Base-by-base conservation (phyloP, 306 rosid species). In the Rosa multiflora region DNA sequence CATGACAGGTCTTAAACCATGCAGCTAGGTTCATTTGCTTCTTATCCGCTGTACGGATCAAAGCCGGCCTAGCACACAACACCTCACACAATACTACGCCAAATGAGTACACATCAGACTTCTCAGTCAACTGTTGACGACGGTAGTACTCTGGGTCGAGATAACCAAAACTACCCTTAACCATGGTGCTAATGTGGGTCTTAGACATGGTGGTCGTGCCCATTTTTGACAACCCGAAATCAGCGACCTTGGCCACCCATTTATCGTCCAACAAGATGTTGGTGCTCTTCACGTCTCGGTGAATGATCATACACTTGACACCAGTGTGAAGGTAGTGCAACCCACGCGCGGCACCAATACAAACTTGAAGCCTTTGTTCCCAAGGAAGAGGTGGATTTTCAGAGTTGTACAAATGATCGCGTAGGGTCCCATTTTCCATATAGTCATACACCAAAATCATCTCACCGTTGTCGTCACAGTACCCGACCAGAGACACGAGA, bases 1-100 rank as follows among this genome's bases (percentile, higher is more conserved):
- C 82, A 46, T 67, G 46, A 76, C 85, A 80, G 6, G 8, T 43
- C 79, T 63, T 59, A 17, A 53, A 77, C 92, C 91, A 91, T 2
- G 53, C 44, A 0, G 79, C 89, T 0, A 91, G 11, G 37, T 9
- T 79, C 70, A 59, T 82, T 40, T 87, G 88, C 59, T 39, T 51
- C 73, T 80, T 77, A 4, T 82, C 88, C 0, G 67, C 51, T 0
- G 61, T 42, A 26, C 47, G 59, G 12, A 10, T 18, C 59, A 78
- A 4, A 26, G 70, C 81, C 10, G 81, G 70, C 59, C 81, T 69
- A 1, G 43, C 70, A 58, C 81, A 78, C 10, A 78, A 12, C 1
- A 56, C 58, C 46, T 78, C 81, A 21, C 72, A 55, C 44, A 78
- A 18, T 26, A 78, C 81, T 2, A 78, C 81, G 0, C 81, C 81